Conservation (phyloP, 1,284 basidiomycete species). For the Cryptococcus neoformans region DNA sequence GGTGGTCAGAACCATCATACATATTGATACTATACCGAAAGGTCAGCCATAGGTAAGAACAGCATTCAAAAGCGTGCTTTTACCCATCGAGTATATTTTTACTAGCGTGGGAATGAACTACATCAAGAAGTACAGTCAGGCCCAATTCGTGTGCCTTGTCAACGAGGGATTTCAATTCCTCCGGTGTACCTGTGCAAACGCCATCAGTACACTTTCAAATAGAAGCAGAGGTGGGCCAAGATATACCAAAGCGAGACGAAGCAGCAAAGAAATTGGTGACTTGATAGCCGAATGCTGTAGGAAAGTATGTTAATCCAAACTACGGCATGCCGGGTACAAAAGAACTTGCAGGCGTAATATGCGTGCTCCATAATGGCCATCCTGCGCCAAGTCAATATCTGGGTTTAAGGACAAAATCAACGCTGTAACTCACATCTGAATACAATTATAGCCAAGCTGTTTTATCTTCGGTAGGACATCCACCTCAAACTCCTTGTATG, state of each 20-base stretch:
- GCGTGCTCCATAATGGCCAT: constrained; percentile 99
- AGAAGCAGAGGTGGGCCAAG: background rate
- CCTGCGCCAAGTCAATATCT: constrained; percentile 29
- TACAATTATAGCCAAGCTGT: constrained; percentile 90
- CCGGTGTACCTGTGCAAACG: constrained; percentile 62
- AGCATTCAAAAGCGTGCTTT: constrained; percentile 12
- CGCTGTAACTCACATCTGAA: constrained; percentile 63
- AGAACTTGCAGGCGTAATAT: constrained; percentile 91
- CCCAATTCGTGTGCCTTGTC: constrained; percentile 94
- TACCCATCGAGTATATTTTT: constrained; percentile 90
- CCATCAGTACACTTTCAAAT: background rate
- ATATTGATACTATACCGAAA: constrained; percentile 65
- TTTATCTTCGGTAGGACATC: constrained; percentile 85
- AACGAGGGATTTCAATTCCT: constrained; percentile 91
- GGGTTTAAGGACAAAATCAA: background rate
- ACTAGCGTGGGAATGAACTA: constrained; percentile 97
- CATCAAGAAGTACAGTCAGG: constrained; percentile 87
- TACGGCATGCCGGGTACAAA: too few species aligned
- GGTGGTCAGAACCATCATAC: constrained; percentile 94
- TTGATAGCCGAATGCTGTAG: constrained; percentile 90
- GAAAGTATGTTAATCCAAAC: background rate
- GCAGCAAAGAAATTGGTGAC: constrained; percentile 98
- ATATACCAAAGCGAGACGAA: constrained; percentile 75
- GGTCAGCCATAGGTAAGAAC: background rate
- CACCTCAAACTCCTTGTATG: constrained; percentile 90